Evolutionary conservation across 768 basidiomycete species (phyloP), one percentile per base, ranked within the genome.

Genomic region (Russula compacta): DNA sequence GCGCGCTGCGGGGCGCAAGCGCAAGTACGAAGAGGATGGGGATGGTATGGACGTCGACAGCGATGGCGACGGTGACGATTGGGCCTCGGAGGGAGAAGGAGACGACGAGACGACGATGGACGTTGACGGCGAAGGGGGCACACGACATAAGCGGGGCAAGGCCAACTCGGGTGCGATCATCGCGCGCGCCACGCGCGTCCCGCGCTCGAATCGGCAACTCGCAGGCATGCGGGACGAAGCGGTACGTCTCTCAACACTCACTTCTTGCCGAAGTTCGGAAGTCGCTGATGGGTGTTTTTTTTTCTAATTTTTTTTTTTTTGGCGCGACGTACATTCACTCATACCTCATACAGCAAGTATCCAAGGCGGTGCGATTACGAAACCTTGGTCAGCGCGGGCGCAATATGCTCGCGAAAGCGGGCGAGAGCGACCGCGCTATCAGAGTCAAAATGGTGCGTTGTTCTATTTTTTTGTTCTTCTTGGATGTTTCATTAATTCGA

Each of bases 381-480:
- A 90, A 92, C 68, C 81, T 95, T 57, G 87, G 86, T 6, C 93
- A 95, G 72, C 81, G 95, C 66, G 82, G 81, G 56, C 87, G 92
- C 61, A 95, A 95, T 72, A 83, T 84, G 79, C 79, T 85, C 47
- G 95, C 92, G 29, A 92, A 87, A 71, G 95, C 94, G 42, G 91
- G 90, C 60, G 95, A 99, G 80, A 79, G 83, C 60, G 92, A 95
- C 76, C 84, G 90, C 66, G 80, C 80, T 11, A 92, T 92, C 75
- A 81, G 76, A 69, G 80, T 79, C 64, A 92, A 92, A 80, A 92
- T 88, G 89, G 91, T 91, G 54, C 12, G 79, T 76, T 6, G 48
- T 38, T 32, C 24, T 21, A 1, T 32, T 38, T 7, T 19, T 6
- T 9, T 17, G 4, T n/a, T 6, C 2, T 51, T 10, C 7, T 19